Base-by-base conservation (phyloP, 768 basidiomycete species). In the Termitomyces heimii region DNA sequence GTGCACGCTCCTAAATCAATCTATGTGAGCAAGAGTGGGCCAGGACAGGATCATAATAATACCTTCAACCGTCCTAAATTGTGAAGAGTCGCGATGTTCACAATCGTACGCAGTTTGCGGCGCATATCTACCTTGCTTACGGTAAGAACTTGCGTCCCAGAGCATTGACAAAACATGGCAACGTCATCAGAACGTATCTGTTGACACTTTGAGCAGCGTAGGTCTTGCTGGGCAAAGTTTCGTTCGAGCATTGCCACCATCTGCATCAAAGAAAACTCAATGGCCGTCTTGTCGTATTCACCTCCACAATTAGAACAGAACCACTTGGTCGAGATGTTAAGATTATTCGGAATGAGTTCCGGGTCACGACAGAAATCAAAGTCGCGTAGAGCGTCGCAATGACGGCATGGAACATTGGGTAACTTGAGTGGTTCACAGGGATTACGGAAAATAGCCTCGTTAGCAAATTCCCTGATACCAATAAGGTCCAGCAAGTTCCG, bases 291-390 rank as follows among this genome's bases (percentile, higher is more conserved):
- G 67, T 99, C 95, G 70, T 94, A 96, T 69, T 97, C 92, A 32
- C 87, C 85, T 20, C 82, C 83, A 62, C 94, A 97, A 53, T 74
- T 74, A 51, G 76, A 73, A 66, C 94, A 92, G 14, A 74, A 66
- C 92, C 90, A 94, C 55, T 80, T 82, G 6, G 79, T 75, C 18
- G 77, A 73, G 7, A 78, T 72, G 35, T 80, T 71, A 58, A 73
- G 61, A 64, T 78, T 73, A 61, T 75, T 75, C 10, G 91, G 86
- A 43, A 92, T 76, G 40, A 97, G 78, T 57, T 93, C 89, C 12
- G 85, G 80, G 71, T 98, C 96, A 16, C 96, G 84, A 68, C 96
- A 98, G 66, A 99, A 90, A 70, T 99, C 97, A 65, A 99, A 91
- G 68, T 96, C 94, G 3, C 89, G 83, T 58, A 94, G 78, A 14